Base-by-base conservation (phyloP, 1,139 yeast genomes). In the Candida glucosophila region DNA sequence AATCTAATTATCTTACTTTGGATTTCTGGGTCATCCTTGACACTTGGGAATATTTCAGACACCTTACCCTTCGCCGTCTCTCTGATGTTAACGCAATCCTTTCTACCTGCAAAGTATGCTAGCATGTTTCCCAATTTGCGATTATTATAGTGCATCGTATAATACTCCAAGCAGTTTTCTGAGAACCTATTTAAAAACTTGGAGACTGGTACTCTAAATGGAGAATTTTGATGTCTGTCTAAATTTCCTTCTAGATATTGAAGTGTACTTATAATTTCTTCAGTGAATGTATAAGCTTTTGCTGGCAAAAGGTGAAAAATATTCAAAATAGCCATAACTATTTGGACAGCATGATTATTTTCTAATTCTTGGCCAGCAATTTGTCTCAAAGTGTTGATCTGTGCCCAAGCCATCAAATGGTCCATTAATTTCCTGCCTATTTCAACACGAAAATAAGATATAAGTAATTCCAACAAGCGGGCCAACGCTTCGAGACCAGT, bases 391-490 rank as follows among this genome's bases (percentile, higher is more conserved):
- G 82, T 73, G 24, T 73, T 71, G 5, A 93, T 85, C 39, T 85
- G 92, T 0, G 97, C 95, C 95, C 96, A 88, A 0, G 96, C 95
- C 70, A 79, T 82, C 39, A 90, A 61, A 52, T 92, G 98, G 43
- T 92, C 98, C 16, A 92, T 65, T 29, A 92, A 60, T 44, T 92
- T 92, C 30, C 88, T 71, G 17, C 99, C 99, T 39, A 92, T 90
- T 50, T 92, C 99, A 13, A 90, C 96, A 47, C 93, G 80, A 60
- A 92, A 92, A 44, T 92, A 90, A 3, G 93, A 83, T 19, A 90
- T 86, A 39, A 92, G 63, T 14, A 92, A 60, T 44, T 90, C 96
- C 28, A 92, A 62, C 17, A 92, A 62, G 26, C 93, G 66, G 1
- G 96, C 94, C 18, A 92, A 60, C 0, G 97, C 96, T 44, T 88